Conservation (phyloP, 495 filamentous ascomycete species). For the Penicillium coffeae region DNA sequence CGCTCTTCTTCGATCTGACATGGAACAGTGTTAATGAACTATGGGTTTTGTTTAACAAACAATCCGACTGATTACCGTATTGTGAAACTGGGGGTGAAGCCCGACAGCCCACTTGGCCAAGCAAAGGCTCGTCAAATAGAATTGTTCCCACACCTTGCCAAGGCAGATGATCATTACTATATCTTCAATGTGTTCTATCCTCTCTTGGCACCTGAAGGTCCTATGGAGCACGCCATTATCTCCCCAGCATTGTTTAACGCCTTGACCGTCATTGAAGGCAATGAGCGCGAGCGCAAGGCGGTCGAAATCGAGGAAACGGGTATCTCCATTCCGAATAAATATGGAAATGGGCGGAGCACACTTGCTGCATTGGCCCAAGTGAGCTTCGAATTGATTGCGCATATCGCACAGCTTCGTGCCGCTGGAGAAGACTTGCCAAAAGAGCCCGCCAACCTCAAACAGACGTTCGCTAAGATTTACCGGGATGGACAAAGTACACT, state of each 20-base stretch:
- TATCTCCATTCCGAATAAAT: constrained; percentile 30
- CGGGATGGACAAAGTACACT: constrained; percentile 39
- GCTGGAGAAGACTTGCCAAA: constrained; percentile 20
- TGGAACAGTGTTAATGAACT: constrained; percentile 57
- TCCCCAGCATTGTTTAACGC: constrained; percentile 44
- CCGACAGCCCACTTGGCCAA: constrained; percentile 37
- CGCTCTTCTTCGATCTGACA: too few relatives aligned
- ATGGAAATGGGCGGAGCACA: constrained; percentile 35
- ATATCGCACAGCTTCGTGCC: constrained; percentile 31
- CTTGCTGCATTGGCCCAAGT: constrained; percentile 41
- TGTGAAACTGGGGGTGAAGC: constrained; percentile 39
- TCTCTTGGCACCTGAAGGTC: constrained; percentile 27
- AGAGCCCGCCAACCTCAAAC: constrained; percentile 36
- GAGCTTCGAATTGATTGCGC: constrained; percentile 41
- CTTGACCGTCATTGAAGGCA: constrained; percentile 39
- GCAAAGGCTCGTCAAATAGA: constrained; percentile 33
- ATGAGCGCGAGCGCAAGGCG: constrained; percentile 36
- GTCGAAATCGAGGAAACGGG: constrained; percentile 31
- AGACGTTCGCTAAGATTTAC: constrained; percentile 40
- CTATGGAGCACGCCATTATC: constrained; percentile 44
- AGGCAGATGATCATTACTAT: constrained; percentile 41
- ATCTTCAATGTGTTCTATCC: constrained; percentile 47
- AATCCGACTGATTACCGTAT: constrained; percentile 55
- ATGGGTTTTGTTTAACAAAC: constrained; percentile 59
- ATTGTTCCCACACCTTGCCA: constrained; percentile 29